These are phyloP conservation scores for Clitopilus hobsonii DNA, from an alignment of 768 basidiomycete genomes.

Conservation along the genomic window DNA sequence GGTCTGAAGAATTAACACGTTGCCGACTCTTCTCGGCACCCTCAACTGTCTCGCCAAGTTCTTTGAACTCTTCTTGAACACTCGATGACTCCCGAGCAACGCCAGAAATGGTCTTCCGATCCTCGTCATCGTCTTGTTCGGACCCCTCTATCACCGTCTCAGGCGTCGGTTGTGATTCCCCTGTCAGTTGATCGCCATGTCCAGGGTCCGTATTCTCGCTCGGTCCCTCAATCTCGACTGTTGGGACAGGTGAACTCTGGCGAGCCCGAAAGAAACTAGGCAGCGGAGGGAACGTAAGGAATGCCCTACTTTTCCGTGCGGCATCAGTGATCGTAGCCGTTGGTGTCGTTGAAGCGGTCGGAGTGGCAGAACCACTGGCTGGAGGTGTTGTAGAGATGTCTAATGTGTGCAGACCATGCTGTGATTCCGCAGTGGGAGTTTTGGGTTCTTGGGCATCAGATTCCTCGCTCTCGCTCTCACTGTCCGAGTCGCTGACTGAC, in stretches of 20 bases:
- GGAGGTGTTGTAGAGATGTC: slow-evolving; percentile 37
- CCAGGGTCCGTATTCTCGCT: slow-evolving; percentile 4
- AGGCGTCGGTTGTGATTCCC: slow-evolving; percentile 8
- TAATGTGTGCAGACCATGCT: slow-evolving; percentile 16
- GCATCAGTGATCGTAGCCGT: slow-evolving; percentile 19
- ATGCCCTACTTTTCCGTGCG: slow-evolving; percentile 36
- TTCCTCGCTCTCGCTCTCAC: slow-evolving; percentile 15
- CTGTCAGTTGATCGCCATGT: slow-evolving; percentile 11
- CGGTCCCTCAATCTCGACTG: slow-evolving; percentile 8
- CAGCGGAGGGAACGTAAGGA: slow-evolving; percentile 60
- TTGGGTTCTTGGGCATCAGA: slow-evolving; percentile 19
- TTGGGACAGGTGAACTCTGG: slow-evolving; percentile 43
- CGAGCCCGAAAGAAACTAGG: slow-evolving; percentile 61
- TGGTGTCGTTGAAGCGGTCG: slow-evolving; percentile 32
- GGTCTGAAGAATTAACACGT: neutral
- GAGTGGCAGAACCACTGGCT: slow-evolving; percentile 54
- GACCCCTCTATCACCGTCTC: slow-evolving; percentile 4
- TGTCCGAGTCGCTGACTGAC: too few relatives aligned
- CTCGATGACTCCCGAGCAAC: neutral
- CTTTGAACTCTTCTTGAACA: slow-evolving; percentile 3
- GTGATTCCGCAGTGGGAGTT: slow-evolving; percentile 33
- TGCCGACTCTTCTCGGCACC: neutral
- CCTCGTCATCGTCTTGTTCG: slow-evolving; percentile 32
- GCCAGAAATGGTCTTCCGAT: slow-evolving; percentile 34
- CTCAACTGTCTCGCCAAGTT: neutral